Evolutionary conservation across 768 basidiomycete genomes (phyloP), one percentile per base, ranked within the genome.

Genomic region (Trametopsis cervina): DNA sequence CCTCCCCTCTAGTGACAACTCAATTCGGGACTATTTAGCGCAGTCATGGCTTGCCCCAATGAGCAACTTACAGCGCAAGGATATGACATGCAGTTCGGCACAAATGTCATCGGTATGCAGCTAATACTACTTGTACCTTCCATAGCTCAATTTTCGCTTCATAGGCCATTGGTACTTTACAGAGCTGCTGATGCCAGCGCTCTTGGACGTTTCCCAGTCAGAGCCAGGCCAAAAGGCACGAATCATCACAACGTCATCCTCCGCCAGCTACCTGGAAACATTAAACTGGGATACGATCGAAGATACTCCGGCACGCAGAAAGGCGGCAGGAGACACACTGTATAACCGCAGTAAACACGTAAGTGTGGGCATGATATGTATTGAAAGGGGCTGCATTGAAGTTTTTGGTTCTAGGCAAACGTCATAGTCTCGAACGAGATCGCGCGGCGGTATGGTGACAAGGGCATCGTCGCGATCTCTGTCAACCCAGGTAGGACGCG

Each of bases 91-190:
- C 72, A 76, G 46, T 81, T 77, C 44, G 79, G 75, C 11, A 74
- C 72, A 1, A 80, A 81, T 52, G 74, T 75, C n/a, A 50, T 80
- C 11, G 77, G 78, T 70, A 51, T 25, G 58, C 35, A 9, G 1
- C n/a, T 23, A 33, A 33, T 33, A 7, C 29, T 38, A 24, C n/a
- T 12, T 35, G 15, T 40, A 25, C 18, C 23, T 3, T n/a, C n/a
- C n/a, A n/a, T 41, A 49, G 46, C 29, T 42, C 23, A 7, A 33
- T 33, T 33, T 7, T 33, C 26, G 26, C 29, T 33, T 33, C 15
- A 4, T 42, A 77, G 81, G 83, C 3, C 84, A 79, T 58, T 80
- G 74, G 57, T 71, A 76, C 54, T 71, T 86, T 49, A 83, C 80
- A 2, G 63, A 65, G 25, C 66, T 73, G 9, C 70, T 82, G 36